Evolutionary conservation across 768 basidiomycete genomes (phyloP).

Genomic region (Podaxis sp.): DNA sequence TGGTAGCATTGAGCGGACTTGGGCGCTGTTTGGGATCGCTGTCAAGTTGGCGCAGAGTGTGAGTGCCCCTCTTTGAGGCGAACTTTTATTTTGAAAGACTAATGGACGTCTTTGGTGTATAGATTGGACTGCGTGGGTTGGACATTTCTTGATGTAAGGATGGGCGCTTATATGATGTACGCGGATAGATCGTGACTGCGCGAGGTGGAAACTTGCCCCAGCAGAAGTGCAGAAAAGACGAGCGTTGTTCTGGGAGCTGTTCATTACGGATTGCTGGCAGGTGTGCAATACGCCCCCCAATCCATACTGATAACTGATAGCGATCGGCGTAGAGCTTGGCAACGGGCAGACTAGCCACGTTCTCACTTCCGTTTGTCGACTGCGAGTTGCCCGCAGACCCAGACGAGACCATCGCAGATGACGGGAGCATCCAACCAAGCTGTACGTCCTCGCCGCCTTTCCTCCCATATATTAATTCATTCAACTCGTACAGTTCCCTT

Average conservation of each 20-base stretch:
- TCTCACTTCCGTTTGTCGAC: slow-evolving; percentile 70
- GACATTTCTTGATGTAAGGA: no score
- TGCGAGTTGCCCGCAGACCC: slow-evolving; percentile 40
- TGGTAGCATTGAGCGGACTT: slow-evolving; percentile 64
- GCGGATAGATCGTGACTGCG: slow-evolving; percentile 63
- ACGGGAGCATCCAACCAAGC: slow-evolving; percentile 55
- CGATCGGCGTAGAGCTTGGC: slow-evolving; percentile 53
- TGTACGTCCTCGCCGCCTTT: slow-evolving; percentile 38
- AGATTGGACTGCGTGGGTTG: slow-evolving; percentile 67
- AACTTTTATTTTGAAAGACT: neutral
- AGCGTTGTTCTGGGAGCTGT: slow-evolving; percentile 71
- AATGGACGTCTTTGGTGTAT: neutral
- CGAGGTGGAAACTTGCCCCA: slow-evolving; percentile 60
- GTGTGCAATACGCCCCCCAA: slow-evolving; percentile 29
- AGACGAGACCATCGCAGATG: slow-evolving; percentile 47
- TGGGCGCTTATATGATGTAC: neutral
- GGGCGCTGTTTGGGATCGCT: slow-evolving; percentile 64
- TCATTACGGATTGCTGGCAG: slow-evolving; percentile 55
- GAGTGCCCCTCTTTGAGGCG: slow-evolving; percentile 26
- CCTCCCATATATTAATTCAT: neutral
- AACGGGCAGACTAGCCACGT: slow-evolving; percentile 67
- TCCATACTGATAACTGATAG: neutral
- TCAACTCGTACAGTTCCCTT: slow-evolving; percentile 47
- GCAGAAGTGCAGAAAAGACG: slow-evolving; percentile 70
- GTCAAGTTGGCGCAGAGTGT: slow-evolving; percentile 70